A percentile compares a stretch with the other conserved stretches of the same genome.
Evolutionary conservation across 306 rosid species (phyloP).

Genomic region (Clitoria ternatea): DNA sequence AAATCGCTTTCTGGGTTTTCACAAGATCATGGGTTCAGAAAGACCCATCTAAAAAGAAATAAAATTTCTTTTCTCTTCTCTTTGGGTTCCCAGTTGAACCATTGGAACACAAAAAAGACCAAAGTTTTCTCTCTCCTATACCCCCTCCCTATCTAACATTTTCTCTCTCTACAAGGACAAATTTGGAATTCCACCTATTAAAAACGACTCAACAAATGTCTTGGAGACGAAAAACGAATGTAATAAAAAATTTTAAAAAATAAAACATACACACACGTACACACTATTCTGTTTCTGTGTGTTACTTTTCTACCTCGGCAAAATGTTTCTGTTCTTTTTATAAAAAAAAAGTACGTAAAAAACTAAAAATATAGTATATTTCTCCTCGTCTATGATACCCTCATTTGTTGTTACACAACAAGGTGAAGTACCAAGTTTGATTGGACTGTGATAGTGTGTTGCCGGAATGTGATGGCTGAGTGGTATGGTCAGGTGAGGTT

Average conservation of each 20-base stretch:
- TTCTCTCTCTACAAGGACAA: constrained; percentile 71
- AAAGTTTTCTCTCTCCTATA: constrained; percentile 37
- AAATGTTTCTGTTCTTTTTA: constrained; percentile 26
- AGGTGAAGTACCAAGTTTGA: background rate
- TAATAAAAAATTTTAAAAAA: background rate
- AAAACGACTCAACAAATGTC: constrained; percentile 44
- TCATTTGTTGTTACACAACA: background rate
- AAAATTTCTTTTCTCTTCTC: constrained; percentile 25
- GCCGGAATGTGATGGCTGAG: constrained; percentile 29
- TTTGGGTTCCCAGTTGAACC: constrained; percentile 68
- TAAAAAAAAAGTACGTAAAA: background rate
- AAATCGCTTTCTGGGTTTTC: constrained; percentile 71
- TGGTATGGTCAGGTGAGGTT: constrained; percentile 3
- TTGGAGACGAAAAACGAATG: constrained; percentile 21
- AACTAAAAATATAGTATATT: background rate
- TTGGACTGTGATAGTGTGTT: constrained; percentile 12
- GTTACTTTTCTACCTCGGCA: constrained; percentile 32
- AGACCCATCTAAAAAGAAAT: constrained; percentile 42
- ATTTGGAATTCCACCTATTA: constrained; percentile 38
- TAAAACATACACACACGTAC: constrained; percentile 15
- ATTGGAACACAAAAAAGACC: constrained; percentile 54
- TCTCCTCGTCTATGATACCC: constrained; percentile 10
- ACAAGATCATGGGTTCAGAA: constrained; percentile 56
- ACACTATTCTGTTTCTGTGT: too few species aligned
- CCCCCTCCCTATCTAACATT: constrained; percentile 11